These are phyloP conservation scores for Starmerella stellata DNA, from an alignment of 805 yeast genomes.

Conservation along the genomic window DNA sequence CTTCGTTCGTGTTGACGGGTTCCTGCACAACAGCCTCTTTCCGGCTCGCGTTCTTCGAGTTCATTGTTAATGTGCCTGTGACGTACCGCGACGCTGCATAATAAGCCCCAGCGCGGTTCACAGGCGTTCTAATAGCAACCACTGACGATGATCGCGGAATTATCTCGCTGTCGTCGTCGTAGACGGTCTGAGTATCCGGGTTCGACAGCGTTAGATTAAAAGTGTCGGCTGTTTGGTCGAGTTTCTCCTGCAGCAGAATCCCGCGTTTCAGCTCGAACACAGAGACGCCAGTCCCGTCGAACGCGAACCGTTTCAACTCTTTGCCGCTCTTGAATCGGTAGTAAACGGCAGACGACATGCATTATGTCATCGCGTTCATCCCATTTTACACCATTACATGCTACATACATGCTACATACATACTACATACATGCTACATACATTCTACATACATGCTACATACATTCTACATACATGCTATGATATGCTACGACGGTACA, in stretches of 20 bases:
- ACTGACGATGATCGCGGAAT: conserved; percentile 78
- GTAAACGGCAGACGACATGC: conserved; percentile 75
- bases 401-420: no score
- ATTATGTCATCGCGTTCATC: no score
- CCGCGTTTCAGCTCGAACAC: conserved; percentile 89
- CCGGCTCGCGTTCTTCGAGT: conserved; percentile 23
- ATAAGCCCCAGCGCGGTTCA: conserved; percentile 29
- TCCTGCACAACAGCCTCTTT: conserved; percentile 21
- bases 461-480: no score
- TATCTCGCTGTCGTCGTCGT: conserved; percentile 76
- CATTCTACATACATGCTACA: no score
- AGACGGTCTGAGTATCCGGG: conserved; percentile 56
- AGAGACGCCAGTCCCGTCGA: conserved; percentile 93
- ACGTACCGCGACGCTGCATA: conserved; percentile 44
- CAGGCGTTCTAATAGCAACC: conserved; percentile 62
- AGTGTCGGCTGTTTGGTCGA: conserved; percentile 60
- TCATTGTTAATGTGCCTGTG: conserved; percentile 27
- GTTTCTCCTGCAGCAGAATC: conserved; percentile 58
- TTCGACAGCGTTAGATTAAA: conserved; percentile 59
- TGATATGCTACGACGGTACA: no score
- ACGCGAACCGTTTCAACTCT: conserved; percentile 55
- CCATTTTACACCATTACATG: no score
- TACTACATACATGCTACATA: no score
- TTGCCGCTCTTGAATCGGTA: conserved; percentile 74
- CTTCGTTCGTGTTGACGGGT: conserved; percentile 13